A percentile compares a stretch with the other conserved stretches of the same genome.
These are phyloP conservation scores for Pistacia atlantica DNA, from an alignment of 345 rosid genomes.

Conservation along the genomic window DNA sequence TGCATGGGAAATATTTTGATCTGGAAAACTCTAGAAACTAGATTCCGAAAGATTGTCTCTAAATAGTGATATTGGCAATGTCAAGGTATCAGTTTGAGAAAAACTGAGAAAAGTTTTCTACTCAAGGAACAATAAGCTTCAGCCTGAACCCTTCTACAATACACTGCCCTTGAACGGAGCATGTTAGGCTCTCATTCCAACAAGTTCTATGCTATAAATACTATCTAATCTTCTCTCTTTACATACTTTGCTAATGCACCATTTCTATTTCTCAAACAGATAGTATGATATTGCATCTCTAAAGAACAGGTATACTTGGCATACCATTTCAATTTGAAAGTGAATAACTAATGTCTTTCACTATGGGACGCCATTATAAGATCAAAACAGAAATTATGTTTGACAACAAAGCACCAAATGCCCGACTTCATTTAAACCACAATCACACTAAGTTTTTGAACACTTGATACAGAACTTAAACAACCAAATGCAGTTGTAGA, in stretches of 20 bases:
- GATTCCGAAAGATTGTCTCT: neutral
- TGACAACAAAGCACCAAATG: neutral
- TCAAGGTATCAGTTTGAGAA: neutral
- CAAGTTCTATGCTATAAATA: neutral
- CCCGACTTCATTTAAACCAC: constrained; percentile 9
- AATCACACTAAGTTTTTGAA: neutral
- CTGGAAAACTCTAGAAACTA: neutral
- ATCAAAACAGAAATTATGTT: neutral
- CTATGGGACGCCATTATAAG: neutral
- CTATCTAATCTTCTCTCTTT: neutral
- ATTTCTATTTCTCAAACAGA: neutral
- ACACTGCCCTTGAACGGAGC: neutral
- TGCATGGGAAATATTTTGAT: too few relatives aligned
- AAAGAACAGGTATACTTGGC: neutral
- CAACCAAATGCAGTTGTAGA: constrained; percentile 1
- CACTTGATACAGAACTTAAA: constrained; percentile 12
- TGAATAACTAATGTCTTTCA: neutral
- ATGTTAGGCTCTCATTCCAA: neutral
- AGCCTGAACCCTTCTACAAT: neutral
- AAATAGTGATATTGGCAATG: neutral
- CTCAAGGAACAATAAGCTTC: neutral
- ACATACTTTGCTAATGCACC: neutral
- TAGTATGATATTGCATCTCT: neutral
- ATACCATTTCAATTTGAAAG: neutral
- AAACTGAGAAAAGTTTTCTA: neutral